These are phyloP conservation scores for Boletus barrowsii DNA, from an alignment of 768 basidiomycete species.

Conservation along the genomic window DNA sequence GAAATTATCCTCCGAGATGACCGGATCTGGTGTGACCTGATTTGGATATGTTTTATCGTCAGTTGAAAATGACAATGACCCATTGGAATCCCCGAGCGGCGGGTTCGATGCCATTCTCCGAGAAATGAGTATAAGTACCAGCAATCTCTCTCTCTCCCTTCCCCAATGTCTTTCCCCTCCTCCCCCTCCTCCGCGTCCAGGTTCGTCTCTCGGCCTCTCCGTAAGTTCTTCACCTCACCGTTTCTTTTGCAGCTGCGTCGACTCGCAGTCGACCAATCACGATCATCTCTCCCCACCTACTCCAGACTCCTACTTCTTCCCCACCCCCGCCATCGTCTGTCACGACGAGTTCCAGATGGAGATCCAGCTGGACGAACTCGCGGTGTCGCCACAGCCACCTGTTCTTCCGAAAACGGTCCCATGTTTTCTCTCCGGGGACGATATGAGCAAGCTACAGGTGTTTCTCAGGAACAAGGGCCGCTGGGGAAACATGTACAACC, in stretches of 20 bases:
- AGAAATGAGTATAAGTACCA: constrained; percentile 1
- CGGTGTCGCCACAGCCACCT: neutral
- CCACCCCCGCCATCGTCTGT: constrained; percentile 8
- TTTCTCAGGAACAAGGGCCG: constrained; percentile 16
- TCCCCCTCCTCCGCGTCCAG: constrained; percentile 27
- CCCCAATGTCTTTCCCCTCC: constrained; percentile 2
- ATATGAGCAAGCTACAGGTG: constrained; percentile 11
- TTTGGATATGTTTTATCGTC: too few relatives aligned
- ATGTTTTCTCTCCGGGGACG: constrained; percentile 10
- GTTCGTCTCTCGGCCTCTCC: constrained; percentile 11
- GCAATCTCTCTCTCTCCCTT: neutral
- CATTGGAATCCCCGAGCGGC: constrained; percentile 6
- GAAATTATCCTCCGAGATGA: neutral
- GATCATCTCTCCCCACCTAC: constrained; percentile 16
- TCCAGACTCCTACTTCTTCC: constrained; percentile 15
- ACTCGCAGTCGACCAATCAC: constrained; percentile 14
- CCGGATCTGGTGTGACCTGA: neutral
- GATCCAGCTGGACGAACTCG: constrained; percentile 5
- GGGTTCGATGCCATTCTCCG: constrained; percentile 9
- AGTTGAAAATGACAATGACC: too few relatives aligned
- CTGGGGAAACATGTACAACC: constrained; percentile 5
- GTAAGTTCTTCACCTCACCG: neutral
- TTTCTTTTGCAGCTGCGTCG: neutral
- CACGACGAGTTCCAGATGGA: constrained; percentile 16
- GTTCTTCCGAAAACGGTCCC: neutral